These are phyloP conservation scores for Boletus eberwhitei DNA, from an alignment of 768 basidiomycete species.

Conservation along the genomic window DNA sequence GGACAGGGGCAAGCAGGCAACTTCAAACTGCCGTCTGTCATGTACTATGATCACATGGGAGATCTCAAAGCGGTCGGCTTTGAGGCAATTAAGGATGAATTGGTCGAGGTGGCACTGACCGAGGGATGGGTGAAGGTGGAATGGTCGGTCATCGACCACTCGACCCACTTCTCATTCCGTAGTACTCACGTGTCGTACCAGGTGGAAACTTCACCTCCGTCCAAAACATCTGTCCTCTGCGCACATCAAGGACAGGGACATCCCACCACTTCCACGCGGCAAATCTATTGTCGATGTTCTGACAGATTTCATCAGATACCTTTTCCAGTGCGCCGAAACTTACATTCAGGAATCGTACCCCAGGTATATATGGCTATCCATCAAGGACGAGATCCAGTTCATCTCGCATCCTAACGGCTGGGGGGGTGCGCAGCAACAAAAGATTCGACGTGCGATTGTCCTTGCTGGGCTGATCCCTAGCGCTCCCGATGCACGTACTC, in stretches of 20 bases:
- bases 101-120: slow-evolving; percentile 34
- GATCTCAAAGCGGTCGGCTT: slow-evolving; percentile 38
- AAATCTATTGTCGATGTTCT: slow-evolving; percentile 40
- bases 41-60: slow-evolving; percentile 43
- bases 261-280: slow-evolving; percentile 38
- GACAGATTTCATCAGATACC: slow-evolving; percentile 42
- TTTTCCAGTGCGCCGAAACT: slow-evolving; percentile 38
- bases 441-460: slow-evolving; percentile 51
- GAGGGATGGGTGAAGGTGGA: slow-evolving; percentile 43
- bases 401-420: slow-evolving; percentile 62
- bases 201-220: slow-evolving; percentile 38
- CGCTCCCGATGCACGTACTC: slow-evolving; percentile 32
- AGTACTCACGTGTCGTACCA: slow-evolving; percentile 5
- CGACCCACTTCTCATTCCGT: not conserved
- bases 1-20: slow-evolving; percentile 39
- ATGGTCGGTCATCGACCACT: slow-evolving; percentile 28
- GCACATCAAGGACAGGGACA: slow-evolving; percentile 26
- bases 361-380: slow-evolving; percentile 41
- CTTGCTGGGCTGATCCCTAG: slow-evolving; percentile 47
- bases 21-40: slow-evolving; percentile 43
- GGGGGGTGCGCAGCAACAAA: slow-evolving; percentile 53
- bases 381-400: slow-evolving; percentile 43
- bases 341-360: slow-evolving; percentile 46
- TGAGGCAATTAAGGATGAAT: slow-evolving; percentile 37
- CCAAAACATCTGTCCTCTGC: slow-evolving; percentile 28